Evolutionary conservation across 495 filamentous ascomycete genomes (phyloP).

Genomic region (Xylaria acuta): DNA sequence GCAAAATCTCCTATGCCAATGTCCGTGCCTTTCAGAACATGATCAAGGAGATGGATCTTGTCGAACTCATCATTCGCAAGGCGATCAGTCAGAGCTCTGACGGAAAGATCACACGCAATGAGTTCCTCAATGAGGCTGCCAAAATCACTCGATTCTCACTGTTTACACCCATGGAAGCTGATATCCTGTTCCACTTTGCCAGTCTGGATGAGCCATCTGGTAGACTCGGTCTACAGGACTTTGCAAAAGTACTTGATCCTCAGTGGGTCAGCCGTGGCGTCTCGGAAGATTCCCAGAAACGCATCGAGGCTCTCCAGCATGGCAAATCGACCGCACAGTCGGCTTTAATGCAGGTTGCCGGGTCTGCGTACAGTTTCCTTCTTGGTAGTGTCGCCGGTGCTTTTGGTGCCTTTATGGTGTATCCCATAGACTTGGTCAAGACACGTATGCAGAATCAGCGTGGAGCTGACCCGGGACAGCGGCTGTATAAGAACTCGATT

Average conservation of each 20-base stretch:
- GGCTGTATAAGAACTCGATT: constrained; percentile 93
- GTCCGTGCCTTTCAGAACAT: constrained; percentile 97
- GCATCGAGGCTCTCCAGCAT: constrained; percentile 44
- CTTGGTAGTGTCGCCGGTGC: constrained; percentile 91
- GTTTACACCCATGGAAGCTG: constrained; percentile 98
- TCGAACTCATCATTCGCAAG: constrained; percentile 87
- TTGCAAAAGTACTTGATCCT: constrained; percentile 92
- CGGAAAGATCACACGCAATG: constrained; percentile 89
- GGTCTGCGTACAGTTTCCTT: constrained; percentile 87
- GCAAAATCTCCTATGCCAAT: constrained; percentile 95
- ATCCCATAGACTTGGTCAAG: constrained; percentile 98
- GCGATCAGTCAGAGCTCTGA: constrained; percentile 84
- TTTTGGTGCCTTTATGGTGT: constrained; percentile 98
- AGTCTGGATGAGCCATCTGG: constrained; percentile 88
- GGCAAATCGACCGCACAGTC: constrained; percentile 52
- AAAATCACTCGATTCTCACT: constrained; percentile 88
- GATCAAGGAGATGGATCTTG: constrained; percentile 95
- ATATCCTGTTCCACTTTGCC: constrained; percentile 98
- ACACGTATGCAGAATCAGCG: constrained; percentile 99
- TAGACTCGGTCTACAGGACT: constrained; percentile 80
- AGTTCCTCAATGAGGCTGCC: constrained; percentile 94
- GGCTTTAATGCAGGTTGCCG: constrained; percentile 65
- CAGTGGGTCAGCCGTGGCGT: constrained; percentile 76
- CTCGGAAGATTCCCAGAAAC: constrained; percentile 41
- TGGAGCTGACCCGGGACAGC: constrained; percentile 76